Evolutionary conservation across 179 eudicot species (phyloP).

Genomic region (Pouteria campechiana): DNA sequence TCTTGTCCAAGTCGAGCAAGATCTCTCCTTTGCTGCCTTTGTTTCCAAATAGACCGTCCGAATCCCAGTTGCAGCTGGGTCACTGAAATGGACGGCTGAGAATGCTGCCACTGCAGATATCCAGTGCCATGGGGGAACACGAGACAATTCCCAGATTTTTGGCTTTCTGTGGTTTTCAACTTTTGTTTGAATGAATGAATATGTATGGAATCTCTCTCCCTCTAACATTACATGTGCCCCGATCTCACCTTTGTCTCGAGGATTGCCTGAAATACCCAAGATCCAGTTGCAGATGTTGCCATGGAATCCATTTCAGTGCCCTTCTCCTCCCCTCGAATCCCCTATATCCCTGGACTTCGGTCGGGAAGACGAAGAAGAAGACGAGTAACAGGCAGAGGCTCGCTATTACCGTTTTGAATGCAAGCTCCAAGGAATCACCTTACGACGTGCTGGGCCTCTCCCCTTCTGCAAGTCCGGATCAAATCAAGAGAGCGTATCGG

Average conservation of each 20-base stretch:
- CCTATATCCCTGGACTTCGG: slow-evolving; percentile 17
- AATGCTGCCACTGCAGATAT: no score
- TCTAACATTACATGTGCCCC: slow-evolving; percentile 10
- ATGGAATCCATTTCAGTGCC: slow-evolving; percentile 12
- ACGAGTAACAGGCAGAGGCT: slow-evolving; percentile 6
- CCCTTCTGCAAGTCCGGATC: slow-evolving; percentile 48
- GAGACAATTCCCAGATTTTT: no score
- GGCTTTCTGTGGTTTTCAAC: no score
- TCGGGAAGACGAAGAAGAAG: slow-evolving; percentile 8
- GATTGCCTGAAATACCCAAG: slow-evolving; percentile 12
- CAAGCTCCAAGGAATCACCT: slow-evolving; percentile 66
- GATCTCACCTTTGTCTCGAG: slow-evolving; percentile 4
- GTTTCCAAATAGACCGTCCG: no score
- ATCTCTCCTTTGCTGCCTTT: no score
- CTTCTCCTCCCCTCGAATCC: slow-evolving; percentile 1
- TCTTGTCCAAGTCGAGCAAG: no score
- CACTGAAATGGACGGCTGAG: no score
- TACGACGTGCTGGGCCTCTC: slow-evolving; percentile 88
- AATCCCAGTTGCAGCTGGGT: no score
- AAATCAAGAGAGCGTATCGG: slow-evolving; percentile 92
- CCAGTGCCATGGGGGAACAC: no score
- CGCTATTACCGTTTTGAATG: slow-evolving; percentile 10
- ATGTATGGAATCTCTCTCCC: slow-evolving; percentile 12
- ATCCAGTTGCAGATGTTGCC: slow-evolving; percentile 25
- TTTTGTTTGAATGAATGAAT: slow-evolving; percentile 11